Percentiles rank a stretch among this genome's conserved stretches.
Evolutionary conservation across 140 eudicot genomes (phyloP).

Genomic region (Oenanthe javanica): DNA sequence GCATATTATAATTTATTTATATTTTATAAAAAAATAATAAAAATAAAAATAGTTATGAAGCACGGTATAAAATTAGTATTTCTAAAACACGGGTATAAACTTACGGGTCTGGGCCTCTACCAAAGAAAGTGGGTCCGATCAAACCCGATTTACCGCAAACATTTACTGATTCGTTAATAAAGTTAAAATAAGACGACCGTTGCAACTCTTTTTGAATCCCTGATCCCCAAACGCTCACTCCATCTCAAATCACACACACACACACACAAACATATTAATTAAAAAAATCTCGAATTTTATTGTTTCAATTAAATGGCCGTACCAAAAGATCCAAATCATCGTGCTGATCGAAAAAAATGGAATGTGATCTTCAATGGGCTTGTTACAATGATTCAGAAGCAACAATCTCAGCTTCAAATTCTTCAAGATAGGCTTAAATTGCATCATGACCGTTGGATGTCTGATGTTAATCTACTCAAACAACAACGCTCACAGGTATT

Average conservation of each 20-base stretch:
- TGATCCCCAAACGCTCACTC: not conserved
- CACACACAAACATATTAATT: not conserved
- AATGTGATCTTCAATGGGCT: constrained; percentile 5
- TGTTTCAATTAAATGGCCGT: not conserved
- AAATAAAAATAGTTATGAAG: no score
- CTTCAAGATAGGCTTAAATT: constrained; percentile 4
- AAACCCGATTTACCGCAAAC: not conserved
- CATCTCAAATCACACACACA: not conserved
- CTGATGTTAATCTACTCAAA: not conserved
- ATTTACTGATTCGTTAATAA: no score
- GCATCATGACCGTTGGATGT: not conserved
- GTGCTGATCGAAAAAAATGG: constrained; percentile 8
- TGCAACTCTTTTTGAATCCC: not conserved
- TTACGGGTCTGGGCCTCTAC: not conserved
- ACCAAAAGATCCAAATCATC: not conserved
- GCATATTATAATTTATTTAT: no score
- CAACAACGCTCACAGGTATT: constrained; percentile 4
- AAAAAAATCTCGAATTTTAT: not conserved
- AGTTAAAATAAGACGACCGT: not conserved
- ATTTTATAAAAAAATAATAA: no score
- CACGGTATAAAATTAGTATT: no score
- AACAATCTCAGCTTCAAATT: constrained; percentile 5
- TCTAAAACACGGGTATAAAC: no score
- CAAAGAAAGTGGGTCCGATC: no score
- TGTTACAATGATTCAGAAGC: not conserved